A percentile compares a stretch with the other conserved stretches of the same genome.
Conservation (phyloP, 371 early-diverging fungal species). For the Chytridium lagenaria region DNA sequence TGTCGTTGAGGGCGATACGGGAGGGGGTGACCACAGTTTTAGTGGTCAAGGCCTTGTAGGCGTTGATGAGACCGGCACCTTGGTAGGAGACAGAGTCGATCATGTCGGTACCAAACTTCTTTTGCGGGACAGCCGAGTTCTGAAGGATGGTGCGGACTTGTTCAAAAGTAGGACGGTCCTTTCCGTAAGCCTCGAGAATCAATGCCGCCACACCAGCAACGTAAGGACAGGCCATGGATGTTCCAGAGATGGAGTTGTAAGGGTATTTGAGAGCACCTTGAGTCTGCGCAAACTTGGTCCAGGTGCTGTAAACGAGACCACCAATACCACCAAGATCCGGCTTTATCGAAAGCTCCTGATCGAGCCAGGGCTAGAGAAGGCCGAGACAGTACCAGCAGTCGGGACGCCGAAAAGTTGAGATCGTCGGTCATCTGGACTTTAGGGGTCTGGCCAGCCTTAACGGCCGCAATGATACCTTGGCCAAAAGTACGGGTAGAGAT, state of each 20-base stretch:
- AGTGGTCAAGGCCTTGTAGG: slow-evolving; percentile 62
- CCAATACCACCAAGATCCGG: slow-evolving; percentile 18
- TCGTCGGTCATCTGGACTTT: background rate
- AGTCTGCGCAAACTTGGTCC: background rate
- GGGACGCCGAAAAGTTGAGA: slow-evolving; percentile 2
- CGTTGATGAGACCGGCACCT: no score
- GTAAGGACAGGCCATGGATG: slow-evolving; percentile 56
- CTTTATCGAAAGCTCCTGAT: background rate
- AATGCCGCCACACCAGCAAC: slow-evolving; percentile 37
- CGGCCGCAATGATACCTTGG: slow-evolving; percentile 35
- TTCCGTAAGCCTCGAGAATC: slow-evolving; percentile 19
- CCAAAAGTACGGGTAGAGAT: slow-evolving; percentile 25
- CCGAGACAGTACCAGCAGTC: slow-evolving; percentile 52
- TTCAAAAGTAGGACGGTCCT: background rate
- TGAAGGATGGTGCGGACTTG: slow-evolving; percentile 17
- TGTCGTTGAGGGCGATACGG: slow-evolving; percentile 60
- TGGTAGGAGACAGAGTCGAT: slow-evolving; percentile 62
- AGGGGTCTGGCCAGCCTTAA: slow-evolving; percentile 47
- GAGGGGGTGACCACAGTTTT: slow-evolving; percentile 64
- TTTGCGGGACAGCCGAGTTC: slow-evolving; percentile 61
- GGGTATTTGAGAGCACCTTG: background rate
- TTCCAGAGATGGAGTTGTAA: slow-evolving; percentile 48
- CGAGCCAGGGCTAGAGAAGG: slow-evolving; percentile 46
- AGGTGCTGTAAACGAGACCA: slow-evolving; percentile 28
- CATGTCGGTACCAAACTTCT: slow-evolving; percentile 41